Evolutionary conservation across 441 rosid genomes (phyloP).

Genomic region (Brassica hybrid): DNA sequence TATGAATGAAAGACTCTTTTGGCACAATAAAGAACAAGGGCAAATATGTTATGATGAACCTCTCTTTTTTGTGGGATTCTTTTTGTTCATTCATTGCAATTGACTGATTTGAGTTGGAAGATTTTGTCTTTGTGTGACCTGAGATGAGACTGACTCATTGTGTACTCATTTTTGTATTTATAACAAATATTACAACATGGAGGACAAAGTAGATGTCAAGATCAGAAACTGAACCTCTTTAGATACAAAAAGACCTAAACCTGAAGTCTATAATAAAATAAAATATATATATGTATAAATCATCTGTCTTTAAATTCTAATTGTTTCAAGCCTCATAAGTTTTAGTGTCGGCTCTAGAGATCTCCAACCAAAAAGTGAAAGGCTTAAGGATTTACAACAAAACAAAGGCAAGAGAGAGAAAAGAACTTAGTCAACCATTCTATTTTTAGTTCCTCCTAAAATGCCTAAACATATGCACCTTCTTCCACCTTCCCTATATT

Average conservation of each 20-base stretch:
- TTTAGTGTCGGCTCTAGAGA: neutral
- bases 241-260: neutral
- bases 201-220: neutral
- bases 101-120: conserved; percentile 27
- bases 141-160: neutral
- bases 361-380: neutral
- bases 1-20: conserved; percentile 36
- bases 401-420: neutral
- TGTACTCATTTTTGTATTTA: conserved; percentile 10
- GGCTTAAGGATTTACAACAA: conserved; percentile 8
- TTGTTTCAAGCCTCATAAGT: neutral
- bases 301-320: neutral
- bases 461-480: conserved; percentile 19
- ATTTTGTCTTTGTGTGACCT: conserved; percentile 3
- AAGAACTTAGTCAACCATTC: conserved; percentile 26
- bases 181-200: neutral
- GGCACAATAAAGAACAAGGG: conserved; percentile 21
- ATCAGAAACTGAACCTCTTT: neutral
- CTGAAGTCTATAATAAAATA: neutral
- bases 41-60: conserved; percentile 26
- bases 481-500: conserved; percentile 23
- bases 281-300: neutral
- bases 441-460: conserved; percentile 29
- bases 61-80: neutral
- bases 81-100: neutral